Evolutionary conservation across 805 yeast genomes (phyloP).

Genomic region (Wickerhamiella azyma): DNA sequence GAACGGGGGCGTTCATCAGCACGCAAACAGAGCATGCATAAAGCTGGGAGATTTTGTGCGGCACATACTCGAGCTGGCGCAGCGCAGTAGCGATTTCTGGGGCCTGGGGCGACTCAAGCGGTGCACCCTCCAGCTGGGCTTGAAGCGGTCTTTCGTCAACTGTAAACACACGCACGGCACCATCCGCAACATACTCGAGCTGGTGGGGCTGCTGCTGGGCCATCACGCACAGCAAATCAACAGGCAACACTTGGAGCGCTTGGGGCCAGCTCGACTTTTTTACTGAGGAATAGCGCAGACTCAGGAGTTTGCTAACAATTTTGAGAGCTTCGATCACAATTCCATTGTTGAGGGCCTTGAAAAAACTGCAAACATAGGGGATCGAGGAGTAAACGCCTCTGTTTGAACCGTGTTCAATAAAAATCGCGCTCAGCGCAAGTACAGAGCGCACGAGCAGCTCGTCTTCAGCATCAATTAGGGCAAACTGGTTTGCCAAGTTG

Average conservation of each 20-base stretch:
- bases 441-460: conserved; percentile 36
- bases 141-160: neutral
- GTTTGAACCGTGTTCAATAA: conserved; percentile 58
- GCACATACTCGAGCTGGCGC: neutral
- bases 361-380: conserved; percentile 43
- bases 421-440: conserved; percentile 44
- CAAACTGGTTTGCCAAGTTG: conserved; percentile 40
- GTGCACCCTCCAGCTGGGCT: neutral
- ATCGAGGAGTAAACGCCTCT: conserved; percentile 54
- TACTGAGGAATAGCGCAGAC: conserved; percentile 4
- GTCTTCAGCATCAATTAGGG: conserved; percentile 37
- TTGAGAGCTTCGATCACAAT: conserved; percentile 49
- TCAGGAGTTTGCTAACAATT: conserved; percentile 25
- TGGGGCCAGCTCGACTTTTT: neutral
- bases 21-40: conserved; percentile 2
- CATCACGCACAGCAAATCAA: neutral
- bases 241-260: neutral
- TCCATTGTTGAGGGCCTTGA: conserved; percentile 45
- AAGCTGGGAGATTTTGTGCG: neutral
- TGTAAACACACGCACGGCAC: neutral
- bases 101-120: neutral
- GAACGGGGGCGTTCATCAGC: neutral
- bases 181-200: neutral
- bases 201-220: neutral
- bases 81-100: conserved; percentile 1